A percentile compares a stretch with the other conserved stretches of the same genome.
Evolutionary conservation across 1,139 yeast species (phyloP).

Genomic region (Sugiyamaella neomexicana): DNA sequence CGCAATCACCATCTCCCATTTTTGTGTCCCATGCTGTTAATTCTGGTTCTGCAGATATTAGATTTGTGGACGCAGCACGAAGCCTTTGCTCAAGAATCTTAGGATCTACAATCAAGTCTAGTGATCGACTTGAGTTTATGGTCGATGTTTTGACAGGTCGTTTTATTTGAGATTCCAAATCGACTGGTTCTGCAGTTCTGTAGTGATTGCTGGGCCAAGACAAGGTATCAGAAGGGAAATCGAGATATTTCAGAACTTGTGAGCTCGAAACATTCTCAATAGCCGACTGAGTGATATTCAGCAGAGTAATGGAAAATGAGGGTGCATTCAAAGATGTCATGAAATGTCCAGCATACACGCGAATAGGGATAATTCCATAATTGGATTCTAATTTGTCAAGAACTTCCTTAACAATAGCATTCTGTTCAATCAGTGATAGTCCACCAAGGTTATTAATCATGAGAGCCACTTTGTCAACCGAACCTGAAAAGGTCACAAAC

Average conservation of each 20-base stretch:
- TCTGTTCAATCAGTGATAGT: conserved; percentile 49
- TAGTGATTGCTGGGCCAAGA: conserved; percentile 42
- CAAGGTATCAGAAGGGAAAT: conserved; percentile 44
- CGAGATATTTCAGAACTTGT: conserved; percentile 44
- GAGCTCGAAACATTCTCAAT: conserved; percentile 28
- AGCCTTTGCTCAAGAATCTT: conserved; percentile 38
- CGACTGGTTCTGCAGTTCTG: conserved; percentile 20
- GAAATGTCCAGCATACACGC: conserved; percentile 51
- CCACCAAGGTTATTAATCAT: conserved; percentile 56
- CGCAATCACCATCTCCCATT: conserved; percentile 58
- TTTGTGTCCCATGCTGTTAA: conserved; percentile 53
- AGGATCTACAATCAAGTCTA: conserved; percentile 42
- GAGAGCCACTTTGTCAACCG: conserved; percentile 44
- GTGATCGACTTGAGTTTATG: background rate
- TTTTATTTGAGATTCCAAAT: conserved; percentile 18
- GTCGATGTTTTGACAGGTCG: background rate
- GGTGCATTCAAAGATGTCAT: conserved; percentile 56
- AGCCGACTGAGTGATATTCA: conserved; percentile 47
- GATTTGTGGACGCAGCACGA: conserved; percentile 43
- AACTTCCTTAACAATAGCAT: conserved; percentile 41
- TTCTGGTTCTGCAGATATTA: conserved; percentile 48
- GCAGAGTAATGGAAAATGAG: conserved; percentile 50
- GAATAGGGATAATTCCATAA: conserved; percentile 44
- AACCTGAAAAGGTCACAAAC: conserved; percentile 43
- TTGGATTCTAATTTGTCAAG: conserved; percentile 42